Conservation (phyloP, 306 rosid genomes). For the Lagenaria siceraria region DNA sequence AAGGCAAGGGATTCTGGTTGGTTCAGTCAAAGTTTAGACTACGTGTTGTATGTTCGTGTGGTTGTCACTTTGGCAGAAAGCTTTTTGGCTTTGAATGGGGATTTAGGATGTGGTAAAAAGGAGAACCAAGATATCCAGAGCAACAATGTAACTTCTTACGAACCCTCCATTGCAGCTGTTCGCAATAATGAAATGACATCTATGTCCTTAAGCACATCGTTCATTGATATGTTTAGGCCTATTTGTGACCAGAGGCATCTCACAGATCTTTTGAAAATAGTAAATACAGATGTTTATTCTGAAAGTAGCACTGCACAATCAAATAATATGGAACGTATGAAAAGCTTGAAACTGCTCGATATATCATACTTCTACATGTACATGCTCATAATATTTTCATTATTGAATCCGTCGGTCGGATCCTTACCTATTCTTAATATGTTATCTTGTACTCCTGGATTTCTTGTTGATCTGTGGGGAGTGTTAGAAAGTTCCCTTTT, state of each 20-base stretch:
- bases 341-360: constrained; percentile 54
- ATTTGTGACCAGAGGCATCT: constrained; percentile 92
- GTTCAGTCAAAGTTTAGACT: constrained; percentile 57
- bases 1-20: constrained; percentile 36
- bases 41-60: constrained; percentile 47
- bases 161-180: constrained; percentile 20
- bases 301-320: constrained; percentile 22
- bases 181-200: constrained; percentile 24
- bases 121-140: constrained; percentile 27
- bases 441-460: constrained; percentile 93
- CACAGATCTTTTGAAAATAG: constrained; percentile 49
- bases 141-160: constrained; percentile 25
- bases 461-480: constrained; percentile 64
- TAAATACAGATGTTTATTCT: constrained; percentile 15
- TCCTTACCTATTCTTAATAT: constrained; percentile 69
- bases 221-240: constrained; percentile 60
- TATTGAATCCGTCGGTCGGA: constrained; percentile 54
- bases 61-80: constrained; percentile 48
- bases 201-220: constrained; percentile 38
- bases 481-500: constrained; percentile 52
- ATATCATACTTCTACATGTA: constrained; percentile 64
- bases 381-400: constrained; percentile 58
- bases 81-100: constrained; percentile 48
- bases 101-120: constrained; percentile 32
- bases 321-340: constrained; percentile 23